Evolutionary conservation across 2,329 filamentous ascomycete genomes (phyloP), one percentile per base, ranked within the genome.

Genomic region (Pochonia chlamydosporia): DNA sequence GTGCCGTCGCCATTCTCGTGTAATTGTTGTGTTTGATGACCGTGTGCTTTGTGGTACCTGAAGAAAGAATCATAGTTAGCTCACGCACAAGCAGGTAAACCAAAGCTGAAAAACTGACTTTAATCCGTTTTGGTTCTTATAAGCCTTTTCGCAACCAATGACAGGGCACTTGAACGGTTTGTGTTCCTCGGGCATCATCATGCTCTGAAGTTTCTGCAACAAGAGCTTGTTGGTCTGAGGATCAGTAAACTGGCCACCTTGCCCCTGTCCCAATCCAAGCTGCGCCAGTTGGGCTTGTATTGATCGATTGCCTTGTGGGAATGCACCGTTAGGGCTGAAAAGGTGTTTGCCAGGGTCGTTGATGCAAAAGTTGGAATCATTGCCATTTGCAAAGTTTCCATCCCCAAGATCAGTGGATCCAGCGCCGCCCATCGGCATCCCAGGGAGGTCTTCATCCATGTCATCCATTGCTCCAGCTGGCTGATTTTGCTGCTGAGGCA

Each of bases 91-190:
- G 18, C 11, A n/a, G 28, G 9, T 14, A 18, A 14, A n/a, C 13
- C 21, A 36, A 28, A 43, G 26, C 33, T 13, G n/a, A 16, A 20
- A 13, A 51, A 71, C 73, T 58, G 89, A 99, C 80, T 97, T 99
- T 48, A 99, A 76, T 43, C 93, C 93, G 58, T 99, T 99, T 65
- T 97, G 93, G 66, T 99, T 99, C 77, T 99, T 99, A 73, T 99
- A 99, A 0, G 93, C 92, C 75, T 99, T 99, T 67, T 97, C 93
- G 62, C 93, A 99, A 5, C 93, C 93, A 64, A 99, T 95, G 43
- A 99, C 93, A 2, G 93, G 93, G 61, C 93, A 99, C 64, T 91
- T 88, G 76, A 96, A 99, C 0, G 93, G 93, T 70, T 97, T 99
- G 60, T 95, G 89, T 64, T 99, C 92, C 63, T 97, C 92, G 14